Evolutionary conservation across 495 filamentous ascomycete species (phyloP), one percentile per base, ranked within the genome.

Genomic region (Clohesyomyces aquaticus): DNA sequence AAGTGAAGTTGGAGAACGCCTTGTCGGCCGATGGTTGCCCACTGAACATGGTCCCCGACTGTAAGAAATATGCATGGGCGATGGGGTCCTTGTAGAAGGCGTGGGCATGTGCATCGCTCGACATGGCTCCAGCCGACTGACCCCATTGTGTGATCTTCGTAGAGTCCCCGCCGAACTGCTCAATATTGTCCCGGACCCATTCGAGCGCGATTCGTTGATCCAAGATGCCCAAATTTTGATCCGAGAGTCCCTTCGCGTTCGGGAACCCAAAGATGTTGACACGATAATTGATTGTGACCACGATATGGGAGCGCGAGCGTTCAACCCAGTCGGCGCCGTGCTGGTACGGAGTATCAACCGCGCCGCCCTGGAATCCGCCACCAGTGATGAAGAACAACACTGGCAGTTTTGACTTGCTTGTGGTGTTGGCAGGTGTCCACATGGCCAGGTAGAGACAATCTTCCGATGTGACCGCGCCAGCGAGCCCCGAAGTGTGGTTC

Each of bases 61-160:
- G 88, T 0, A 70, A 83, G 73, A 83, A 81, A 69, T 89, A 72
- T 11, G 87, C 88, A 63, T 82, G 81, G 68, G 70, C 74, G 43
- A 76, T 74, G 2, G 73, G 74, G 50, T 76, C 73, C n/a, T 72
- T 25, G 9, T 58, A 58, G 21, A 64, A 69, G 3, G 71, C 71
- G 59, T 74, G 73, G 28, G 70, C 23, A 74, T 77, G 55, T 86
- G 87, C 23, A 89, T 75, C 9, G 81, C 88, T 85, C 6, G 83
- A 87, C 65, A 88, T 88, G 14, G 85, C 79, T 3, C 88, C 89
- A 2, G 87, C 87, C 3, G 83, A 88, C 69, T 88, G 83, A 42
- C 87, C 88, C 81, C 84, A 88, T 51, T 89, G 85, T 12, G 85
- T 88, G 18, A 90, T 86, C 32, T 54, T 42, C 6, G 19, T 18